These are phyloP conservation scores for Xerocomus nothofagi DNA, from an alignment of 1,284 basidiomycete genomes.

Conservation along the genomic window DNA sequence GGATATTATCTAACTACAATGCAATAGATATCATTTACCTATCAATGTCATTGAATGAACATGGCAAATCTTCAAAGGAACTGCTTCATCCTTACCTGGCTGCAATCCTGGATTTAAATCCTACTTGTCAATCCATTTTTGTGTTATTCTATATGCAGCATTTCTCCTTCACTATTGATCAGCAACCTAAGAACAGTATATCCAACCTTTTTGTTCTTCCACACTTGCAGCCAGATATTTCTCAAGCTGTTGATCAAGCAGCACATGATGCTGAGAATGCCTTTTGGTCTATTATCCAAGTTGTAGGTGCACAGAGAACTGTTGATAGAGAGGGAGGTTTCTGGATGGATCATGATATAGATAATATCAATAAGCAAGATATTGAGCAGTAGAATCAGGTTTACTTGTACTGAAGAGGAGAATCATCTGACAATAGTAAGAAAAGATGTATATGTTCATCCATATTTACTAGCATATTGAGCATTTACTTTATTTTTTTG, in stretches of 20 bases:
- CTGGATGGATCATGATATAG: conserved; percentile 10
- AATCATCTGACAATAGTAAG: too few species aligned
- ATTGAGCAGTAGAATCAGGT: not conserved
- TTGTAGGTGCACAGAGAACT: not conserved
- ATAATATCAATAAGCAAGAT: not conserved
- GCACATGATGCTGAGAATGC: conserved; percentile 57
- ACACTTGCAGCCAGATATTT: conserved; percentile 41
- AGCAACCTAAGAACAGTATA: conserved; percentile 5
- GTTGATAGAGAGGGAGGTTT: conserved; percentile 1
- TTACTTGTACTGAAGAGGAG: not conserved
- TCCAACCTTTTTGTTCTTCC: conserved; percentile 41
- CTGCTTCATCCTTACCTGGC: conserved; percentile 64
- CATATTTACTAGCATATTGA: too few species aligned
- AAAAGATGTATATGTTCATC: too few species aligned
- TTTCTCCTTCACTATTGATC: conserved; percentile 6
- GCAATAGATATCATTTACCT: conserved; percentile 62
- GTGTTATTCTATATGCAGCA: conserved; percentile 57
- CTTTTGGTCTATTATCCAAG: conserved; percentile 50
- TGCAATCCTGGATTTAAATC: conserved; percentile 38
- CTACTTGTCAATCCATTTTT: conserved; percentile 43
- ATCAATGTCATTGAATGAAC: conserved; percentile 44
- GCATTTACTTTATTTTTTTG: too few species aligned
- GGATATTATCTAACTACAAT: conserved; percentile 1
- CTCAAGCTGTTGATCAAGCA: conserved; percentile 60
- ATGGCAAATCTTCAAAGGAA: conserved; percentile 40